Conservation (phyloP, 2,329 filamentous ascomycete species). For the Aspergillus novofumigatus region DNA sequence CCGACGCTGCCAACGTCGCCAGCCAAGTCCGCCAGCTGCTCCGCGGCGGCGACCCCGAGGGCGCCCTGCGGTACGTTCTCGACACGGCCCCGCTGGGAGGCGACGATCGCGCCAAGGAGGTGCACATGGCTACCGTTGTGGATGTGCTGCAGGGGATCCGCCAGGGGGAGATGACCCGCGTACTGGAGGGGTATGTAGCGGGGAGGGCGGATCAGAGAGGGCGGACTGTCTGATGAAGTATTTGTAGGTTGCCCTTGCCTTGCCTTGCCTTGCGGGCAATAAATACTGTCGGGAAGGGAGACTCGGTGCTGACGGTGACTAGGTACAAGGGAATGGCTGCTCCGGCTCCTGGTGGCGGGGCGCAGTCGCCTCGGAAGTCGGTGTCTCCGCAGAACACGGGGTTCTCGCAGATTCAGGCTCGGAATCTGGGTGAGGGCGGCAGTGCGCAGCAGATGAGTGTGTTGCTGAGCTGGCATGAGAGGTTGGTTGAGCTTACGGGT, state of each 20-base stretch:
- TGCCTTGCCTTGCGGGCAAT: background rate
- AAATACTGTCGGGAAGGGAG: no score
- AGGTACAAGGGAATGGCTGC: slow-evolving; percentile 87
- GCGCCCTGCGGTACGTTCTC: slow-evolving; percentile 75
- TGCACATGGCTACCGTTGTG: slow-evolving; percentile 80
- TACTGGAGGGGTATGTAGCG: slow-evolving; percentile 75
- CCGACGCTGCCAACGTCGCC: slow-evolving; percentile 72
- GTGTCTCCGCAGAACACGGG: slow-evolving; percentile 75
- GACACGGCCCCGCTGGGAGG: slow-evolving; percentile 72
- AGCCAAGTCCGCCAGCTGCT: slow-evolving; percentile 83
- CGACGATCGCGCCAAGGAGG: slow-evolving; percentile 61
- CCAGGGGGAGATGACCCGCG: slow-evolving; percentile 88
- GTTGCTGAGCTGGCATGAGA: slow-evolving; percentile 96
- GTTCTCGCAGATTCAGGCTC: slow-evolving; percentile 72
- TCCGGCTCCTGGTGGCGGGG: slow-evolving; percentile 33
- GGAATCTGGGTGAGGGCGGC: slow-evolving; percentile 59
- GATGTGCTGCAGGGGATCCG: slow-evolving; percentile 96
- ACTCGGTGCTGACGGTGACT: slow-evolving; percentile 6
- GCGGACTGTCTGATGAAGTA: slow-evolving; percentile 98
- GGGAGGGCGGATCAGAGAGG: slow-evolving; percentile 75
- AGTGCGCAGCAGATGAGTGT: slow-evolving; percentile 93
- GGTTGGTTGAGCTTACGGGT: slow-evolving; percentile 90
- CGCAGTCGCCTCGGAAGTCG: slow-evolving; percentile 48
- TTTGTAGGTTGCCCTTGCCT: slow-evolving; percentile 57
- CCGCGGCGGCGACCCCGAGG: slow-evolving; percentile 80